Conservation (phyloP, 1,284 basidiomycete genomes). For the Apiotrichum porosum region DNA sequence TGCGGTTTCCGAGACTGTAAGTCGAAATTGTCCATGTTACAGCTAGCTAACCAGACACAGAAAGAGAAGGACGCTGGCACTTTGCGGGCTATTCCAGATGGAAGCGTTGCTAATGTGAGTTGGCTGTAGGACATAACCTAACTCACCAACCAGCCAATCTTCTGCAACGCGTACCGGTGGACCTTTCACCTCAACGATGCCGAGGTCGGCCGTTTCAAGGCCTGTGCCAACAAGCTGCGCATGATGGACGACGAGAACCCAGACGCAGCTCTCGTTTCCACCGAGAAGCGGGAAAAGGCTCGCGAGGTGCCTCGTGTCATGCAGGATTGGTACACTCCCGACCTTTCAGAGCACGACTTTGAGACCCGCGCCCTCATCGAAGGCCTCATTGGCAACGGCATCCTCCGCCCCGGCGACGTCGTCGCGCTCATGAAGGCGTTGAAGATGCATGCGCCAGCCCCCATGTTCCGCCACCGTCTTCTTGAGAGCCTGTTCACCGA, state of each 20-base stretch:
- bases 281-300: neutral
- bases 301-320: neutral
- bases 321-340: conserved; percentile 12
- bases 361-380: conserved; percentile 39
- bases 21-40: neutral
- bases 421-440: conserved; percentile 20
- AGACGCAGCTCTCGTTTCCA: conserved; percentile 27
- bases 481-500: conserved; percentile 42
- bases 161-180: conserved; percentile 42
- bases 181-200: conserved; percentile 21
- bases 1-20: conserved; percentile 15
- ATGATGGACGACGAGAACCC: conserved; percentile 29
- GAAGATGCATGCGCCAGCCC: conserved; percentile 13
- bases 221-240: conserved; percentile 22
- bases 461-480: conserved; percentile 32
- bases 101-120: conserved; percentile 31
- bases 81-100: conserved; percentile 35
- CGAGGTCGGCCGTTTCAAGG: conserved; percentile 14
- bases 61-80: conserved; percentile 30
- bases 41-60: conserved; percentile 17
- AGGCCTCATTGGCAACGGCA: conserved; percentile 43
- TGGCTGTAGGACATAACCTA: too few relatives aligned
- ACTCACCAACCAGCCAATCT: too few relatives aligned
- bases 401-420: conserved; percentile 34
- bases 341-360: conserved; percentile 28